Percentiles rank a stretch among this genome's conserved stretches.
Evolutionary conservation across 257 asterid species (phyloP).

Genomic region (Gentiana straminea): DNA sequence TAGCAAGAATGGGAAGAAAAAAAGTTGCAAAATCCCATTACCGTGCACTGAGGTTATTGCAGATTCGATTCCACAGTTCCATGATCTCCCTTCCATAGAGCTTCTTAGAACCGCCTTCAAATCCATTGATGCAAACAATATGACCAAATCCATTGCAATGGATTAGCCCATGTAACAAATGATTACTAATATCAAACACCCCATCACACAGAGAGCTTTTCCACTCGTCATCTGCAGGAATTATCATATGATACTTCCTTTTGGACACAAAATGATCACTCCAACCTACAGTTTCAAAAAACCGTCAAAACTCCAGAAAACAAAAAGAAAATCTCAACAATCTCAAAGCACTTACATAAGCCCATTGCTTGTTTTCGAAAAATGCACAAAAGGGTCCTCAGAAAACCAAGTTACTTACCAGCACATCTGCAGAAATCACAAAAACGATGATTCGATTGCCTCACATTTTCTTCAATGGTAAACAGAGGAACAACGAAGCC

Average conservation of each 20-base stretch:
- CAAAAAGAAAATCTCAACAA: slow-evolving; percentile 2
- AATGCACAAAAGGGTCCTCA: slow-evolving; percentile 5
- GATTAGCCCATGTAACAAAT: slow-evolving; percentile 74
- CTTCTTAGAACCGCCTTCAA: slow-evolving; percentile 70
- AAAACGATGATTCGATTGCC: slow-evolving; percentile 35
- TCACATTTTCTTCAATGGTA: slow-evolving; percentile 66
- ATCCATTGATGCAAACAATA: slow-evolving; percentile 68
- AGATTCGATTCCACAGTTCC: slow-evolving; percentile 92
- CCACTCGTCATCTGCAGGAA: slow-evolving; percentile 71
- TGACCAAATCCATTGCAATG: slow-evolving; percentile 90
- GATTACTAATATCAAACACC: slow-evolving; percentile 47
- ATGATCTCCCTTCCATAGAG: slow-evolving; percentile 59
- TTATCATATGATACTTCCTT: slow-evolving; percentile 77
- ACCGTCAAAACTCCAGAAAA: slow-evolving; percentile 4
- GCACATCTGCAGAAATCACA: slow-evolving; percentile 73
- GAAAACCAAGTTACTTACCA: slow-evolving; percentile 26
- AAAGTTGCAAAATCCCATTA: slow-evolving; percentile 13
- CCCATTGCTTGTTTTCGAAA: slow-evolving; percentile 5
- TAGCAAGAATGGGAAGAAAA: neutral
- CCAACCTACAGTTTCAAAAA: slow-evolving; percentile 49
- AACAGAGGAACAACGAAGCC: slow-evolving; percentile 62
- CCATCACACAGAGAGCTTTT: slow-evolving; percentile 41
- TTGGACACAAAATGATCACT: slow-evolving; percentile 75
- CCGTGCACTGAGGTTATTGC: slow-evolving; percentile 52
- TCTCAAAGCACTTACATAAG: neutral